A percentile compares a stretch with the other conserved stretches of the same genome.
Evolutionary conservation across 495 filamentous ascomycete genomes (phyloP).

Genomic region (Letharia lupina): DNA sequence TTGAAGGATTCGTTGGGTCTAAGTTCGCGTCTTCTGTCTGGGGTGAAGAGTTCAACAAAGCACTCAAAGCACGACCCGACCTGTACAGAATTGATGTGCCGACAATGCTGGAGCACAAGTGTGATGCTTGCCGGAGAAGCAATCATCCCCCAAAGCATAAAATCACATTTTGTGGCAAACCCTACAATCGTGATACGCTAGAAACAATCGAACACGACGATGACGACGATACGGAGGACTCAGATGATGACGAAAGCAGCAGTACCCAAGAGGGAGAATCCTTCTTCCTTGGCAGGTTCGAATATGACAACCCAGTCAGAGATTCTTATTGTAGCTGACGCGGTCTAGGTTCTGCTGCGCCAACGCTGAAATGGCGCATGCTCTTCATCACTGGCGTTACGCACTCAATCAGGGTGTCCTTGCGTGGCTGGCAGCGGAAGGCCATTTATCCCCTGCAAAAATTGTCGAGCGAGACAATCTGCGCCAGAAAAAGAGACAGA

Average conservation of each 20-base stretch:
- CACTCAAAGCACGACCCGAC: slow-evolving; percentile 58
- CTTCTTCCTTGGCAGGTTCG: slow-evolving; percentile 41
- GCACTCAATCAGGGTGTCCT: slow-evolving; percentile 64
- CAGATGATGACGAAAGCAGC: slow-evolving; percentile 29
- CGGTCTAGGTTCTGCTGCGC: slow-evolving; percentile 47
- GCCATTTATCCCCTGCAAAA: slow-evolving; percentile 44
- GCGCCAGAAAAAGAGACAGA: slow-evolving; percentile 44
- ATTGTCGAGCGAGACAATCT: slow-evolving; percentile 46
- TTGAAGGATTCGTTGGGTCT: slow-evolving; percentile 55
- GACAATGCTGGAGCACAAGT: slow-evolving; percentile 39
- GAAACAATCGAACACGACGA: slow-evolving; percentile 52
- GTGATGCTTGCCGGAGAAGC: slow-evolving; percentile 69
- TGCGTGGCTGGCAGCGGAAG: slow-evolving; percentile 47
- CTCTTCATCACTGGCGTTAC: slow-evolving; percentile 66
- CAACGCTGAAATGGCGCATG: slow-evolving; percentile 63
- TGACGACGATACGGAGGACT: slow-evolving; percentile 28
- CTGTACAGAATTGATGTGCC: slow-evolving; percentile 33
- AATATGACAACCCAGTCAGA: background rate
- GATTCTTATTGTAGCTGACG: background rate
- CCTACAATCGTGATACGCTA: slow-evolving; percentile 62
- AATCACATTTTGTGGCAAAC: slow-evolving; percentile 55
- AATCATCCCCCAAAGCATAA: slow-evolving; percentile 56
- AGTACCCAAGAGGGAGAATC: slow-evolving; percentile 31
- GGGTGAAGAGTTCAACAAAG: slow-evolving; percentile 55
- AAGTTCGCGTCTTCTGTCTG: slow-evolving; percentile 70